A percentile compares a stretch with the other conserved stretches of the same genome.
These are phyloP conservation scores for Hordeum pubiflorum DNA, from an alignment of 202 grass and related monocot genomes.

Conservation along the genomic window DNA sequence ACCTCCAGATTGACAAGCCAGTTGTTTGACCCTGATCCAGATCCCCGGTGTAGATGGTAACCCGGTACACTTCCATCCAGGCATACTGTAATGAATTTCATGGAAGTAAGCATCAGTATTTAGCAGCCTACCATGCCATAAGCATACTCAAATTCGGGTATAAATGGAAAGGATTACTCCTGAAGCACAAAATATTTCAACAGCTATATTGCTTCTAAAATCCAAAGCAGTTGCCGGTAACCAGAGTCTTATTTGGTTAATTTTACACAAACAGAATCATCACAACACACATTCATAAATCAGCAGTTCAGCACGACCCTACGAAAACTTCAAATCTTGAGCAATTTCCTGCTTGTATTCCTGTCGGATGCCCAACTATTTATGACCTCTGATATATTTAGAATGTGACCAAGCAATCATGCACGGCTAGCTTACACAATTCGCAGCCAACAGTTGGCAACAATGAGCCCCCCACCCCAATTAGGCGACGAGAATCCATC, in stretches of 20 bases:
- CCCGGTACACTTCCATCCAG: slow-evolving; percentile 78
- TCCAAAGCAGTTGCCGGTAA: background rate
- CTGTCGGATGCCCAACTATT: background rate
- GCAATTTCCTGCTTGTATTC: background rate
- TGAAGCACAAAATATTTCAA: background rate
- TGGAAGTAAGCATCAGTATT: slow-evolving; percentile 1
- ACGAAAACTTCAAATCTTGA: background rate
- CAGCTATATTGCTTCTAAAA: background rate
- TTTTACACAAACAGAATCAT: background rate
- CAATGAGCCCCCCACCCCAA: slow-evolving; percentile 1
- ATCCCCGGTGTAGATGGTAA: slow-evolving; percentile 78
- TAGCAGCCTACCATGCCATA: background rate
- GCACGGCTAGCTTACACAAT: background rate
- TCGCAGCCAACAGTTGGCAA: background rate
- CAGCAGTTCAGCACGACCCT: background rate
- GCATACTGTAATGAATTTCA: slow-evolving; percentile 46
- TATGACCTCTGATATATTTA: background rate
- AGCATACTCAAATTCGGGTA: background rate
- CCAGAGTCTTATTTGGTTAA: background rate
- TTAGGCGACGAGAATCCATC: slow-evolving; percentile 14
- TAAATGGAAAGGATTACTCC: background rate
- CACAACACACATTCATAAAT: background rate
- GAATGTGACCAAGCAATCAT: background rate
- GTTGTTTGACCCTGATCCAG: slow-evolving; percentile 70
- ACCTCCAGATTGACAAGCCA: slow-evolving; percentile 86